phyloP scores from a whole-genome alignment of 352 stramenopile genomes.

The Globisporangium barbulae region DNA sequence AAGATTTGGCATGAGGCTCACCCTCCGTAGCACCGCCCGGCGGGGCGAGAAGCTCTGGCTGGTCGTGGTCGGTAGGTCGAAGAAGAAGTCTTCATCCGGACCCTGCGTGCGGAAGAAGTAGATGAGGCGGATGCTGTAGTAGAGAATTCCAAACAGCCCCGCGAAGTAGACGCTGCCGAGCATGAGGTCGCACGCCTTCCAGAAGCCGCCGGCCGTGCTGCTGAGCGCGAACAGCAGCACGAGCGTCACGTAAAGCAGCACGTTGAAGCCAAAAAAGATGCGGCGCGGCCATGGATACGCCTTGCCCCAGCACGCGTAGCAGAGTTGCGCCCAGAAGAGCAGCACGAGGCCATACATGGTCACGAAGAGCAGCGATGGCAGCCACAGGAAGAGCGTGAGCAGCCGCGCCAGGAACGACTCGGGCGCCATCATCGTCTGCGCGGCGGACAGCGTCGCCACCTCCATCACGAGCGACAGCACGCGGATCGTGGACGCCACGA shows the following conservation, averaged over 20 bases:
- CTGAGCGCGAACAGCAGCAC: slow-evolving; percentile 41
- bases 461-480: slow-evolving; percentile 59
- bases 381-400: slow-evolving; percentile 64
- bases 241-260: slow-evolving; percentile 66
- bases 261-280: slow-evolving; percentile 76
- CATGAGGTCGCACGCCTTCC: slow-evolving; percentile 65
- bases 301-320: slow-evolving; percentile 78
- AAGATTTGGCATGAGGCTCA: slow-evolving; percentile 18
- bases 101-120: slow-evolving; percentile 78
- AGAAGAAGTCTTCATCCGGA: slow-evolving; percentile 79
- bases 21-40: slow-evolving; percentile 61
- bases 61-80: slow-evolving; percentile 51
- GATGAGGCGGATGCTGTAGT: slow-evolving; percentile 79
- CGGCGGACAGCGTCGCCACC: slow-evolving; percentile 43
- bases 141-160: slow-evolving; percentile 64
- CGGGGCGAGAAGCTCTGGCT: slow-evolving; percentile 34
- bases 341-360: slow-evolving; percentile 83
- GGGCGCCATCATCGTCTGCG: slow-evolving; percentile 31
- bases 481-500: slow-evolving; percentile 60
- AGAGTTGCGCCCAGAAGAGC: slow-evolving; percentile 84
- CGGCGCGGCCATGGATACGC: slow-evolving; percentile 67
- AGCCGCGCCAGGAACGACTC: slow-evolving; percentile 46
- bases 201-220: slow-evolving; percentile 46
- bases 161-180: slow-evolving; percentile 62
- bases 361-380: slow-evolving; percentile 81